Conservation (phyloP, 2,329 filamentous ascomycete species). For the Bimuria novae-zelandiae region DNA sequence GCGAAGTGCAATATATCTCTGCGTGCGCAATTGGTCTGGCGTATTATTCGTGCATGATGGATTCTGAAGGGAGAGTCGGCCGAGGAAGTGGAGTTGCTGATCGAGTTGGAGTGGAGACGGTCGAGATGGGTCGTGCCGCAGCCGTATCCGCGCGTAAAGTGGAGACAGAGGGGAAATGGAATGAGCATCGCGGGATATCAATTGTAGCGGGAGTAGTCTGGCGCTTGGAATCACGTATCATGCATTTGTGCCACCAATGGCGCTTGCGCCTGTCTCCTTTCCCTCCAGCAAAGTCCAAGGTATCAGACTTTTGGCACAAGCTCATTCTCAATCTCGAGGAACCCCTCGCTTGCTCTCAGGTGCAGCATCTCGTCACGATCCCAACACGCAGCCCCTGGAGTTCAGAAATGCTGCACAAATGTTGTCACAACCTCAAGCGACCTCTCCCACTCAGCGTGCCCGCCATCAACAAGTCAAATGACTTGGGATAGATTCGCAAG, state of each 20-base stretch:
- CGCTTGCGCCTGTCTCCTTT: no score
- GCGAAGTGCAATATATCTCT: slow-evolving; percentile 8
- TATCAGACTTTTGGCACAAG: neutral
- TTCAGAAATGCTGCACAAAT: slow-evolving; percentile 13
- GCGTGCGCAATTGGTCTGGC: neutral
- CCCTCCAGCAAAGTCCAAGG: no score
- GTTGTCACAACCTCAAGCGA: slow-evolving; percentile 11
- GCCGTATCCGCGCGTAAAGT: slow-evolving; percentile 2
- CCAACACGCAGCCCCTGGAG: slow-evolving; percentile 14
- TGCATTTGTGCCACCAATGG: slow-evolving; percentile 1
- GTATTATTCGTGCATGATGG: neutral
- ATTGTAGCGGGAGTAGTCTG: neutral
- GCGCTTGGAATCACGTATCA: neutral
- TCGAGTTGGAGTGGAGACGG: neutral
- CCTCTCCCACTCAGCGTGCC: slow-evolving; percentile 16
- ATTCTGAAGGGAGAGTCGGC: neutral
- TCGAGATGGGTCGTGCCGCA: neutral
- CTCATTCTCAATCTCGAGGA: slow-evolving; percentile 6
- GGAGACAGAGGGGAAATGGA: slow-evolving; percentile 3
- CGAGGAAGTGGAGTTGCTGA: neutral
- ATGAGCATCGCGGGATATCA: slow-evolving; percentile 4
- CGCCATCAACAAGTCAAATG: slow-evolving; percentile 12
- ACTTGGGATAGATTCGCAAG: no score
- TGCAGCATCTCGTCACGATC: slow-evolving; percentile 6
- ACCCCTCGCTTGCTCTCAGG: neutral